Conservation (phyloP, 306 rosid species). For the Aeschynomene evenia region DNA sequence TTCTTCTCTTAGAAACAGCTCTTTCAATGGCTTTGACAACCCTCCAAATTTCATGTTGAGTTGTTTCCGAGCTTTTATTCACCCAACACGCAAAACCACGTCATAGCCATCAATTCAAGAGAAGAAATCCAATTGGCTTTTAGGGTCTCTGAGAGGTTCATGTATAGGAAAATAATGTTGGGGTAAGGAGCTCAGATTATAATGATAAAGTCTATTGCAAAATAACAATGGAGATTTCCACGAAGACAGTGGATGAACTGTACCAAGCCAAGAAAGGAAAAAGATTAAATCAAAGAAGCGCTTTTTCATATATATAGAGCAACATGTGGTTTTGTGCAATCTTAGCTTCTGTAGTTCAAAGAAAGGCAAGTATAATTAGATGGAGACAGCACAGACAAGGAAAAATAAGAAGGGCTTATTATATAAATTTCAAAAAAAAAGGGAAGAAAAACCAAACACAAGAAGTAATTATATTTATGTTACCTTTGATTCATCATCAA, state of each 20-base stretch:
- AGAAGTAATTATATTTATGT: not conserved
- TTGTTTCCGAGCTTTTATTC: constrained; percentile 22
- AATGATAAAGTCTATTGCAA: not conserved
- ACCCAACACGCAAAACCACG: constrained; percentile 21
- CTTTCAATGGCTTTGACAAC: constrained; percentile 57
- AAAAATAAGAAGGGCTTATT: not conserved
- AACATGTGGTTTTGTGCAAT: constrained; percentile 40
- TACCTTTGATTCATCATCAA: constrained; percentile 56
- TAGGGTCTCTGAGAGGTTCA: constrained; percentile 47
- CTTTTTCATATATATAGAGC: too few relatives aligned
- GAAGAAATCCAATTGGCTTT: constrained; percentile 51
- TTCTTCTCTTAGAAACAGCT: constrained; percentile 51
- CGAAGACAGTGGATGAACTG: not conserved
- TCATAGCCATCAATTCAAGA: constrained; percentile 61
- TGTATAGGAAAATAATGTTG: not conserved
- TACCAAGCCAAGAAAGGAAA: not conserved
- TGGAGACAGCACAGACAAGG: not conserved
- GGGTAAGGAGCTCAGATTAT: not conserved
- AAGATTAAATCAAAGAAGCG: too few relatives aligned
- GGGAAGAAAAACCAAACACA: not conserved
- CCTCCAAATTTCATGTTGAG: constrained; percentile 68
- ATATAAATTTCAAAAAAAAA: not conserved
- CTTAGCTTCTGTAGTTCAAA: constrained; percentile 39
- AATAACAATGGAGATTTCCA: not conserved
- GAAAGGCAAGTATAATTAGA: not conserved